Evolutionary conservation across 225 moss, liverwort and hornwort genomes (phyloP).

Genomic region (Takakia lepidozioides): DNA sequence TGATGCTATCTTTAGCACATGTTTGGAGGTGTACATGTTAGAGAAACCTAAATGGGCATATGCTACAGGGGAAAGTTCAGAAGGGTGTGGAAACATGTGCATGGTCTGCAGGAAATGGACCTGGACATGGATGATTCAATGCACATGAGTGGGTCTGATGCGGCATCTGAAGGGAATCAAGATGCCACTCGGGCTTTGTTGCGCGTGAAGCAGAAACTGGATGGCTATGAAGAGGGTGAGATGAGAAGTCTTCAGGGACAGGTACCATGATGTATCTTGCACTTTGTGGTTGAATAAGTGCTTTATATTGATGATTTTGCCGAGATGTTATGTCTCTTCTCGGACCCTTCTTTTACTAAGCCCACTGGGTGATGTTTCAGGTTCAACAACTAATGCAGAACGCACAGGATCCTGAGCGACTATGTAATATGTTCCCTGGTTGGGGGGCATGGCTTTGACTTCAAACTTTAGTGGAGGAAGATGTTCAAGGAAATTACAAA

Average conservation of each 20-base stretch:
- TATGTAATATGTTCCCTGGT: conserved; percentile 88
- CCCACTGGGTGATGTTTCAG: no score
- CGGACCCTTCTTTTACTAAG: no score
- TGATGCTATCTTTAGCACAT: no score
- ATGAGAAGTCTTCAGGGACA: conserved; percentile 99
- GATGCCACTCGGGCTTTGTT: conserved; percentile 91
- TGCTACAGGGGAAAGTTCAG: no score
- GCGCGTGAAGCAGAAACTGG: conserved; percentile 89
- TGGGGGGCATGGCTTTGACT: conserved; percentile 95
- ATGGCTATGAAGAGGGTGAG: conserved; percentile 97
- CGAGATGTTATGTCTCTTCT: no score
- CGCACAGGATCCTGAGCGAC: conserved; percentile 91
- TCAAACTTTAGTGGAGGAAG: no score
- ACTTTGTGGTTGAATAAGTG: not conserved
- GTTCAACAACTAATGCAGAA: conserved; percentile 92
- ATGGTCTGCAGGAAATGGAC: conserved; percentile 50
- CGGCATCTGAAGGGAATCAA: conserved; percentile 82
- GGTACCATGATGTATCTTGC: conserved; percentile 21
- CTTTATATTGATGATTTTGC: conserved; percentile 1
- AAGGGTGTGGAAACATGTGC: not conserved
- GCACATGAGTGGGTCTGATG: conserved; percentile 41
- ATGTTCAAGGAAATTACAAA: no score
- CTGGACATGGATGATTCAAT: conserved; percentile 51
- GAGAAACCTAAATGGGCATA: no score
- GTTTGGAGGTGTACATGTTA: no score